Conservation (phyloP, 306 rosid species). For the Vigna reflexopilosa region DNA sequence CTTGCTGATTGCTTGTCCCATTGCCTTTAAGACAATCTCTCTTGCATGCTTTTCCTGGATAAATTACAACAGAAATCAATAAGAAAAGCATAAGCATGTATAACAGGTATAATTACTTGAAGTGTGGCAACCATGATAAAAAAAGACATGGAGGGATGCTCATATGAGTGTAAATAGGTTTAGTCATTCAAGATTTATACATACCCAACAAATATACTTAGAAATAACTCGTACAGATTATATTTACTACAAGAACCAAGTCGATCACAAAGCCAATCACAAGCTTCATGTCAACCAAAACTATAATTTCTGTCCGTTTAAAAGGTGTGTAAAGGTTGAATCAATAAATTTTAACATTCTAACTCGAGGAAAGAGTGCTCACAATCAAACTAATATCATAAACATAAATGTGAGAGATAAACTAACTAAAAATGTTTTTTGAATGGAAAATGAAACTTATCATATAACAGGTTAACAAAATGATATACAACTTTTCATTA, state of each 20-base stretch:
- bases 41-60: constrained; percentile 79
- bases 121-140: background rate
- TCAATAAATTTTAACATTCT: background rate
- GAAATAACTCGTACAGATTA: background rate
- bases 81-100: background rate
- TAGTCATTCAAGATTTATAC: background rate
- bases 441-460: background rate
- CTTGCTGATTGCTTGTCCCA: constrained; percentile 99
- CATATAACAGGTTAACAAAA: background rate
- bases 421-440: background rate
- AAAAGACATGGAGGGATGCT: background rate
- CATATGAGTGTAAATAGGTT: background rate
- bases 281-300: background rate
- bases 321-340: background rate
- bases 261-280: background rate
- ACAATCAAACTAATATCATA: background rate
- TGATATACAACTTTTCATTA: background rate
- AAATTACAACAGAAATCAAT: constrained; percentile 33
- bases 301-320: background rate
- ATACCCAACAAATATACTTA: background rate
- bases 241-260: background rate
- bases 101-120: constrained; percentile 13
- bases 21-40: constrained; percentile 96
- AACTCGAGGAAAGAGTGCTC: background rate
- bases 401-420: background rate